Percentiles rank a stretch among this genome's conserved stretches.
Conservation (phyloP, 2,329 filamentous ascomycete species). For the Didymella arachidicola region DNA sequence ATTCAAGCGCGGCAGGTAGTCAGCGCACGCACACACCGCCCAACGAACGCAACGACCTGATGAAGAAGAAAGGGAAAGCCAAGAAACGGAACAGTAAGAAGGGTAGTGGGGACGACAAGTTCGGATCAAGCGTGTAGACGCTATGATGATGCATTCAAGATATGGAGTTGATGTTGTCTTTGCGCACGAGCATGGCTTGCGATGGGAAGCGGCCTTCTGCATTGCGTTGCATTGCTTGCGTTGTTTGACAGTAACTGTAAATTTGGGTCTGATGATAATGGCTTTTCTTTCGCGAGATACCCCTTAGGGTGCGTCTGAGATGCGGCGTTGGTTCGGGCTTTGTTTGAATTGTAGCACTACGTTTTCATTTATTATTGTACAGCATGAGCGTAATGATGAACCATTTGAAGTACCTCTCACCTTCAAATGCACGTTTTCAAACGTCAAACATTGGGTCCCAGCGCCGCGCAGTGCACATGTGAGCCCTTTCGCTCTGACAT, state of each 20-base stretch:
- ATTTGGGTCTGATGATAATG: constrained; percentile 4
- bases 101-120: constrained; percentile 29
- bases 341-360: constrained; percentile 11
- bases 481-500: not conserved
- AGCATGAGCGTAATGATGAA: constrained; percentile 12
- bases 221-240: constrained; percentile 16
- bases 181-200: constrained; percentile 13
- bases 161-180: constrained; percentile 4
- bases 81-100: constrained; percentile 40
- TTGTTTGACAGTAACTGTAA: constrained; percentile 5
- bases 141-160: not conserved
- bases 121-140: constrained; percentile 41
- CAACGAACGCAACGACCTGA: constrained; percentile 34
- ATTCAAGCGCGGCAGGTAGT: constrained; percentile 32
- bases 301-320: constrained; percentile 24
- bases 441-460: not conserved
- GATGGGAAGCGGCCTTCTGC: constrained; percentile 1
- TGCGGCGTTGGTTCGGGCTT: constrained; percentile 13
- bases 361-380: not conserved
- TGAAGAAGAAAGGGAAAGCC: constrained; percentile 41
- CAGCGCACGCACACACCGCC: constrained; percentile 41
- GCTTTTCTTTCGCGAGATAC: constrained; percentile 22
- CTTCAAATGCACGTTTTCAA: not conserved
- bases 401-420: not conserved
- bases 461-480: constrained; percentile 1